Evolutionary conservation across 2,329 filamentous ascomycete species (phyloP), one percentile per base, ranked within the genome.

Genomic region (Leptosphaerulina australis): DNA sequence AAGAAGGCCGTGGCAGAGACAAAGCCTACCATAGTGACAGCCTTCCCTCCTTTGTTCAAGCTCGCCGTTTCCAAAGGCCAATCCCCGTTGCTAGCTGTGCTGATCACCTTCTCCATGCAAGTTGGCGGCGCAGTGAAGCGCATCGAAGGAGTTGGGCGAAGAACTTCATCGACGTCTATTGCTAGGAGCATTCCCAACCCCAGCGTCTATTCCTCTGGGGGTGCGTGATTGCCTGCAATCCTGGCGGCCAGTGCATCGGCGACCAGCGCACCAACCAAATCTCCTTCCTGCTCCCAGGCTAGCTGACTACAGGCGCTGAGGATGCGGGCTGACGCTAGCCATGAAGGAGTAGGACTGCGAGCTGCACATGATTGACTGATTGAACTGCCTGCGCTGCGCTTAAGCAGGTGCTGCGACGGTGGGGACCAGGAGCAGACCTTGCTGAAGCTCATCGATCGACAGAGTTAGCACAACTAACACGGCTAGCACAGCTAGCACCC

Each of bases 331-430:
- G 59, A 53, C 56, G 58, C 64, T 68, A 70, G 57, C 60, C 60
- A 49, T 63, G 59, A 57, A 44, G 54, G 60, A 59, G 55, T 51
- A 56, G 48, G 53, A 60, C 36, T 53, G 60, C 58, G 53, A 62
- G 60, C 59, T 53, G 62, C 68, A 69, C 66, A 64, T 71, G 67
- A 71, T 67, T 53, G 58, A 59, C 29, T 55, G 53, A 57, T 51
- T 49, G 48, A 28, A 37, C 37, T 35, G 53, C 43, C 36, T 39
- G 34, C 37, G 53, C 44, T 56, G 58, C 63, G 60, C 59, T 55
- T 60, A 53, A 47, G 53, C 60, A 62, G 60, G 50, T 67, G 60
- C 56, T 53, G 53, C 40, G 54, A 57, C 46, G 51, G 48, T 52
- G 44, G 50, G 39, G 36, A 58, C 51, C 48, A 52, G 48, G 49